Conservation (phyloP, 164 flowering plant species). For the Dillenia suffruticosa region DNA sequence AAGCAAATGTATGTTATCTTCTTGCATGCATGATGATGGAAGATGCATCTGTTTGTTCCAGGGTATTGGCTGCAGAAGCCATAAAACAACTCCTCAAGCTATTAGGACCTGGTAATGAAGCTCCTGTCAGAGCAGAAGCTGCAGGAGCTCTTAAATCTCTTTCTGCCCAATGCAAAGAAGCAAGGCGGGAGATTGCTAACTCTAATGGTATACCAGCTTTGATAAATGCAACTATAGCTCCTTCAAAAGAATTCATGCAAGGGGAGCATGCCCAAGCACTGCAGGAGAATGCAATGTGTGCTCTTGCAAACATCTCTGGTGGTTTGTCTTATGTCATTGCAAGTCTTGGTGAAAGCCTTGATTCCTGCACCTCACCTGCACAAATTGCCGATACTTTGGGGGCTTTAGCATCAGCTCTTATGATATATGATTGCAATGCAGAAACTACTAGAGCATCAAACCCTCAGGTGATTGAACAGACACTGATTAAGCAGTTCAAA, state of each 20-base stretch:
- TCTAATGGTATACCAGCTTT: conserved; percentile 85
- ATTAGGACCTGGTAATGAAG: conserved; percentile 77
- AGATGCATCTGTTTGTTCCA: conserved; percentile 81
- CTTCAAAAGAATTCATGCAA: conserved; percentile 99
- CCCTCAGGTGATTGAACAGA: conserved; percentile 73
- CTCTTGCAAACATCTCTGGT: conserved; percentile 97
- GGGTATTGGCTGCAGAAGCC: conserved; percentile 69
- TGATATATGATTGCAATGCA: conserved; percentile 92
- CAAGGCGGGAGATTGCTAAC: conserved; percentile 76
- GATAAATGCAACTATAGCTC: conserved; percentile 99
- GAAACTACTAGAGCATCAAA: conserved; percentile 80
- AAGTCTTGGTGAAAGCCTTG: conserved; percentile 98
- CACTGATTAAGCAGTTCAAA: conserved; percentile 71
- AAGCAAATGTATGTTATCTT: conserved; percentile 93
- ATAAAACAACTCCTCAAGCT: conserved; percentile 85
- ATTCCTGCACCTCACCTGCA: conserved; percentile 85
- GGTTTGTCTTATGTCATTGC: conserved; percentile 93
- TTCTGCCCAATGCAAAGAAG: conserved; percentile 89
- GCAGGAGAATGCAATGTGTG: conserved; percentile 99
- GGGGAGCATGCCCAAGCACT: conserved; percentile 97
- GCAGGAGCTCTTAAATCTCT: conserved; percentile 95
- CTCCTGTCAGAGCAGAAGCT: conserved; percentile 94
- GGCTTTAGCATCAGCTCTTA: conserved; percentile 98
- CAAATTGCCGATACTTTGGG: conserved; percentile 96
- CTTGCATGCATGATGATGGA: conserved; percentile 95